phyloP scores from a whole-genome alignment of 495 filamentous ascomycete genomes.

The Podospora appendiculata region DNA sequence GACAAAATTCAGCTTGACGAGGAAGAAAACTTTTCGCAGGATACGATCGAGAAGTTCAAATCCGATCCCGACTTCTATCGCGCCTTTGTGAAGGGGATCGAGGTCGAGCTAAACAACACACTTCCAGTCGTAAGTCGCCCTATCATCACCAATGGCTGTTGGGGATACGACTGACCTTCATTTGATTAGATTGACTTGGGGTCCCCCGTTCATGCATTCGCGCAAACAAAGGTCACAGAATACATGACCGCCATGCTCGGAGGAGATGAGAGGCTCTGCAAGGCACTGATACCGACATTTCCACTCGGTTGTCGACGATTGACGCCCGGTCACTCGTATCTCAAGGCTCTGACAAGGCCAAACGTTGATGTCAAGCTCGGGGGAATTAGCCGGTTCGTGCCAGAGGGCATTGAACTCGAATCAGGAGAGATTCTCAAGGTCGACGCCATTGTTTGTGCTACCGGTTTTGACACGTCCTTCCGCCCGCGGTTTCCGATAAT shows the following conservation, averaged over 20 bases:
- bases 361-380: conserved; percentile 56
- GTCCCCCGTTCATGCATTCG: conserved; percentile 27
- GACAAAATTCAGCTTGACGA: conserved; percentile 18
- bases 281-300: conserved; percentile 56
- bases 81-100: conserved; percentile 30
- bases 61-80: conserved; percentile 28
- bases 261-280: conserved; percentile 30
- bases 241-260: conserved; percentile 40
- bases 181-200: conserved; percentile 22
- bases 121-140: conserved; percentile 34
- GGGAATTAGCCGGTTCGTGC: conserved; percentile 47
- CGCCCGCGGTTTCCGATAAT: conserved; percentile 54
- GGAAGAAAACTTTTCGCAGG: conserved; percentile 32
- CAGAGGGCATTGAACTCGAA: conserved; percentile 50
- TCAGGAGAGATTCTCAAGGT: conserved; percentile 48
- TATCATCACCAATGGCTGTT: background rate
- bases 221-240: conserved; percentile 25
- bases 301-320: conserved; percentile 58
- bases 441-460: conserved; percentile 63
- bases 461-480: conserved; percentile 58
- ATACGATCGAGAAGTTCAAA: conserved; percentile 40
- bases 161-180: background rate
- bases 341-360: conserved; percentile 51
- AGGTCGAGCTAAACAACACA: conserved; percentile 35
- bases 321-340: conserved; percentile 62